Conservation (phyloP, 257 asterid species). For the Fraxinus quadrangulata region DNA sequence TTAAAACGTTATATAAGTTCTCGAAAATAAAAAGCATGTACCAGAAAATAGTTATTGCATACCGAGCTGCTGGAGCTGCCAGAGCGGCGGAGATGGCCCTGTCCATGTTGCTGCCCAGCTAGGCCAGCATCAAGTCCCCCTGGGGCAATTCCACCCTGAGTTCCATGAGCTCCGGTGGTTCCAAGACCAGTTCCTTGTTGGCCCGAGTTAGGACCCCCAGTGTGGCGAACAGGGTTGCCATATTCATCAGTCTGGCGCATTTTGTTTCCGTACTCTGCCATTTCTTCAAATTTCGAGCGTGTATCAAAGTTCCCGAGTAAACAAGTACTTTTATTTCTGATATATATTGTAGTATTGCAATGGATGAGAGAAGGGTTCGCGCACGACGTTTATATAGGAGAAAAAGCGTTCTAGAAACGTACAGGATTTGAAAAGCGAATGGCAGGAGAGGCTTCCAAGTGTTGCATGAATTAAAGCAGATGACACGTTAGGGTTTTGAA, state of each 20-base stretch:
- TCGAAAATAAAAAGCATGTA: no score
- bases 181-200: not conserved
- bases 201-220: not conserved
- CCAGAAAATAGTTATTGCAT: not conserved
- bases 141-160: not conserved
- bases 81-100: conserved; percentile 44
- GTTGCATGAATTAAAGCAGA: not conserved
- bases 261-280: conserved; percentile 21
- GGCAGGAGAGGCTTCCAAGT: not conserved
- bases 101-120: conserved; percentile 22
- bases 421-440: not conserved
- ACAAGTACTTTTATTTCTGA: no score
- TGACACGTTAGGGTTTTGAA: not conserved
- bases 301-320: not conserved
- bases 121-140: no score
- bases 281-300: not conserved
- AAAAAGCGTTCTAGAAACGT: not conserved
- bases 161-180: not conserved
- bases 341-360: no score
- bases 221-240: not conserved
- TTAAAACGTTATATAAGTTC: no score
- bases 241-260: conserved; percentile 9
- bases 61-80: conserved; percentile 45
- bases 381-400: not conserved
- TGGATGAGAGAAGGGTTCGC: accelerated